phyloP scores from a whole-genome alignment of 768 basidiomycete species.

The Gymnopilus junonius region DNA sequence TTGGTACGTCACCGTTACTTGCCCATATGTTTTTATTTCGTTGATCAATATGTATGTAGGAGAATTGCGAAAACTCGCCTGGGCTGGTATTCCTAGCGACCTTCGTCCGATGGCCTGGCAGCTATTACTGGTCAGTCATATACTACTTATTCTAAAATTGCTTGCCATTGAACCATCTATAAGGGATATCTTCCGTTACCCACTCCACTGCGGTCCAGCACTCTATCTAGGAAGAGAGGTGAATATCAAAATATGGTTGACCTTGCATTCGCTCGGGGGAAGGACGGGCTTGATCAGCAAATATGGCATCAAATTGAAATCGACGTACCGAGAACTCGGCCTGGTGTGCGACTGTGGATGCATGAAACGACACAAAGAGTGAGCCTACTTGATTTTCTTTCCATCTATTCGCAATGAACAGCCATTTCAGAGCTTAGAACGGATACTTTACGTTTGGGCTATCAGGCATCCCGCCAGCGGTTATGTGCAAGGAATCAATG shows the following conservation, averaged over 20 bases:
- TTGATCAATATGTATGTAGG: conserved; percentile 43
- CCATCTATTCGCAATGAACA: conserved; percentile 15
- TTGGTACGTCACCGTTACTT: conserved; percentile 55
- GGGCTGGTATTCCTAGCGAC: conserved; percentile 91
- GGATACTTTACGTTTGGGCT: conserved; percentile 98
- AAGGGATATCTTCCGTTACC: conserved; percentile 95
- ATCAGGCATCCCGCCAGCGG: conserved; percentile 98
- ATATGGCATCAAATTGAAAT: conserved; percentile 99
- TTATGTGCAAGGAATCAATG: conserved; percentile 99
- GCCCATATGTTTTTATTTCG: not conserved
- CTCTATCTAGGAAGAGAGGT: conserved; percentile 86
- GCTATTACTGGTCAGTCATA: conserved; percentile 75
- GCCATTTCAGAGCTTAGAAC: conserved; percentile 77
- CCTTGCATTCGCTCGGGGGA: conserved; percentile 86
- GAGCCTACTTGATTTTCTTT: conserved; percentile 28
- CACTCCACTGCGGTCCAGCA: conserved; percentile 69
- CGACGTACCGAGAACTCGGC: conserved; percentile 94
- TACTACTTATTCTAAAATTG: not conserved
- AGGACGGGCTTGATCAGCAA: conserved; percentile 87
- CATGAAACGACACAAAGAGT: conserved; percentile 88
- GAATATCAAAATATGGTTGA: conserved; percentile 92
- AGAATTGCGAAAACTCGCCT: conserved; percentile 88
- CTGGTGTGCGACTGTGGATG: conserved; percentile 92
- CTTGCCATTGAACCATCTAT: conserved; percentile 6
- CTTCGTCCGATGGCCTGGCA: conserved; percentile 95